Evolutionary conservation across 179 eudicot species (phyloP), one percentile per base, ranked within the genome.

Genomic region (Patellifolia procumbens): DNA sequence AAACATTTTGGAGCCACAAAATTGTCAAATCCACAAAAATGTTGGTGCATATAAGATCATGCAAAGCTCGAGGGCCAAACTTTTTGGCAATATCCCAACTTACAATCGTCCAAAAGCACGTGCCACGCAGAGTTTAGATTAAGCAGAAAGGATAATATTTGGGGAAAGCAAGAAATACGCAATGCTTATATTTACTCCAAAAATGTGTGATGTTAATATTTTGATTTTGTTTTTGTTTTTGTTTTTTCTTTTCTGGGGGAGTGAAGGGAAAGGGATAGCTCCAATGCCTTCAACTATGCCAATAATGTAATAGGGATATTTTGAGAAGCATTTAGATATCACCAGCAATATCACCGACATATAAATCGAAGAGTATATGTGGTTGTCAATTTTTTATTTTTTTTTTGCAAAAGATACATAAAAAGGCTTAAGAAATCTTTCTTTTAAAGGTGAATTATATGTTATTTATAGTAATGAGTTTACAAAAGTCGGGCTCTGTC

Each of bases 11-110:
- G 29, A 12, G 2, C 9, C 58, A 52, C 58, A 11, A 52, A 6
- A 55, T n/a, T 55, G 60, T 55, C 28, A 22, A 55, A 55, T 55
- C 60, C n/a, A 55, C 60, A 55, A n/a, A 55, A 55, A n/a, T 55
- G 22, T n/a, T 55, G 7, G 60, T n/a, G 60, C 60, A 2, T 29
- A 55, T n/a, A 55, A 52, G 5, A 22, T 52, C 58, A 52, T 52
- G 11, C 19, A 52, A 52, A 52, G 24, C 58, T 52, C 11, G 58
- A 19, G 8, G 56, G 4, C 56, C 56, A 20, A 52, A 55, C 28
- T 55, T 22, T 55, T 55, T 55, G 60, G 12, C 60, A 26, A 8
- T 55, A n/a, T 55, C 29, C 29, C 29, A 55, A 53, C 60, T n/a
- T 55, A 55, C 28, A 26, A 22, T 55, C 29, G 29, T 3, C 60